Base-by-base conservation (phyloP, 108 stramenopile genomes). In the Parietichytrium sp. region DNA sequence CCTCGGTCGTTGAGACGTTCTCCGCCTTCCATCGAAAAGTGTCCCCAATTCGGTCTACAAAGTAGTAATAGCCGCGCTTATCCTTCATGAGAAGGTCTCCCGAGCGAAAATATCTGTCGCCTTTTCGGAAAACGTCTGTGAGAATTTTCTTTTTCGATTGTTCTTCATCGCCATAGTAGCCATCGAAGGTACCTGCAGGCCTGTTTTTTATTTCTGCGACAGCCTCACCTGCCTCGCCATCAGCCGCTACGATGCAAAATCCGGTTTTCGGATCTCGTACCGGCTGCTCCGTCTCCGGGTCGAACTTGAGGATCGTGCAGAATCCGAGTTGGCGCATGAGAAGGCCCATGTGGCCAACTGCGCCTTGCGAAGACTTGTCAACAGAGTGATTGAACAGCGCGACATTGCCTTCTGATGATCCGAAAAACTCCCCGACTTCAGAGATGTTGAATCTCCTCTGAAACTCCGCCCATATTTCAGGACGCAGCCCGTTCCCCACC, bases 21-120 rank as follows among this genome's bases (percentile, higher is more conserved):
- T 91, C 89, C 7, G 89, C 90, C 80, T 90, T 89, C 89, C 87
- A 91, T 15, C 90, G 85, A 83, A 87, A 91, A 2, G 89, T 91
- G 79, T 91, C 90, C 27, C 90, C 90, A 29, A 88, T 72, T 18
- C 90, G 81, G 79, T 91, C 90, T 6, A 78, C 82, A 84, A 88
- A 91, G 83, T 85, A 90, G 52, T 83, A 77, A 80, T 79, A 90
- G 3, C 90, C 90, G 23, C 52, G 54, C 16, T 25, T 12, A 55
- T 91, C 89, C 26, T 49, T 47, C 4, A 48, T 27, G 3, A 91
- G 78, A 13, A 91, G 72, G 48, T 91, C 90, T 4, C 90, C 90
- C 27, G 82, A 61, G 16, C 84, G 84, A 29, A 90, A 91, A 49
- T 86, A 91, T 15, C 12, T 31, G 82, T 91, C 90, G 6, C 86